Base-by-base conservation (phyloP, 345 rosid genomes). In the Heritiera fomes region DNA sequence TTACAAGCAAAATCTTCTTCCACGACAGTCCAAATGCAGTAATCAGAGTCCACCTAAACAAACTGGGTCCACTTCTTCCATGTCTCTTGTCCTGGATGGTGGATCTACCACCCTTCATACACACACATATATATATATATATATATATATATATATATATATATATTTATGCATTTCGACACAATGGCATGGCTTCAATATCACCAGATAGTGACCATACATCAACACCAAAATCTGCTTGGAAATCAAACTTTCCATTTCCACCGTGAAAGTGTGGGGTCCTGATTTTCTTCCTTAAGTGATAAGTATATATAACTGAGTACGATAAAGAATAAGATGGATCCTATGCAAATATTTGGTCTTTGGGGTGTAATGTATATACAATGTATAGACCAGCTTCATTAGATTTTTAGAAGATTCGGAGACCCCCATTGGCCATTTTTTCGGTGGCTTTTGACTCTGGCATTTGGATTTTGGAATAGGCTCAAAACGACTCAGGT, bases 301-400 rank as follows among this genome's bases (percentile, higher is more conserved):
- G 68, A 17, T 38, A 64, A 64, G 32, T 8, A 58, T 58, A 23
- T 23, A 23, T 23, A 23, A 23, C 28, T 23, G 41, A 43, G 15
- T 30, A 50, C 23, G 52, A 71, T 34, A 71, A 50, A 52, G 61
- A 71, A 71, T 15, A 32, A 52, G 75, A 14, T 71, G 75, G 75
- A 71, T 71, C 75, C 75, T 50, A 50, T 50, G 75, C 28, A 71
- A 71, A 71, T 50, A 47, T 47, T 70, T 70, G 73, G 58, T 56
- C 40, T 8, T 47, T 10, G 53, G 53, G 34, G 20, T 45, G 43
- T 15, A 17, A 47, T 49, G 15, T 13, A 30, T 30, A 49, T 71
- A 30, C 75, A 71, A 30, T 71, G 60, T 8, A 70, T 49, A 7
- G 23, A 30, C 28, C 75, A 70, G 20, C 14, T 4, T 13, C 2